Evolutionary conservation across 2,329 filamentous ascomycete species (phyloP).

Genomic region (Pleomassaria siparia): DNA sequence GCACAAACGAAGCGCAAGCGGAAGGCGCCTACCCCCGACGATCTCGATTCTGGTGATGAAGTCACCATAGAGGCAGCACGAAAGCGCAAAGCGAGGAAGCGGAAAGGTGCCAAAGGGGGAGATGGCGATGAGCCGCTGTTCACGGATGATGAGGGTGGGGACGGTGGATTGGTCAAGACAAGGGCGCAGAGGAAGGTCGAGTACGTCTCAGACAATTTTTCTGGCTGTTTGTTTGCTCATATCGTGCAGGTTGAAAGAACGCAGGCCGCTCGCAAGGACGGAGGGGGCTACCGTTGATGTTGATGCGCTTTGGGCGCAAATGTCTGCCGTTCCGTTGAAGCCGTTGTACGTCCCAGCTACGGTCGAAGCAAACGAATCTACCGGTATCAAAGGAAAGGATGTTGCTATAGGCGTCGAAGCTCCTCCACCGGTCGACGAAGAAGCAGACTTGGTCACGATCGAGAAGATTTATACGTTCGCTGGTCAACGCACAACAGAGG

Average conservation of each 20-base stretch:
- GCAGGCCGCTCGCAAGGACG: conserved; percentile 53
- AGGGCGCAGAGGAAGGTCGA: conserved; percentile 68
- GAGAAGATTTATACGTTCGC: conserved; percentile 75
- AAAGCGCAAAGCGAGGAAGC: conserved; percentile 53
- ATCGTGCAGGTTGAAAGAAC: conserved; percentile 60
- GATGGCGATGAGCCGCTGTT: conserved; percentile 24
- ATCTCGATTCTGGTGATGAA: conserved; percentile 66
- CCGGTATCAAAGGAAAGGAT: conserved; percentile 7
- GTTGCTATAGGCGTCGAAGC: conserved; percentile 12
- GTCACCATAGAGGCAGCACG: conserved; percentile 63
- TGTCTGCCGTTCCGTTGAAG: conserved; percentile 54
- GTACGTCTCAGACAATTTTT: conserved; percentile 43
- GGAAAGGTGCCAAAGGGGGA: conserved; percentile 22
- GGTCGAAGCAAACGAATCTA: conserved; percentile 17
- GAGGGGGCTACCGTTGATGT: conserved; percentile 70
- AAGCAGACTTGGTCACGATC: conserved; percentile 57
- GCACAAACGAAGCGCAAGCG: conserved; percentile 30
- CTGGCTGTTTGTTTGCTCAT: conserved; percentile 14
- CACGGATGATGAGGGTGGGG: conserved; percentile 49
- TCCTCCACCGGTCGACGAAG: conserved; percentile 16
- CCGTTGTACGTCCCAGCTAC: conserved; percentile 28
- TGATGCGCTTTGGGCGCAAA: conserved; percentile 69
- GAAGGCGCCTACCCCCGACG: conserved; percentile 32
- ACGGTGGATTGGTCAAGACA: conserved; percentile 69
- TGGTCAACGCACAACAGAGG: conserved; percentile 70